phyloP scores from a whole-genome alignment of 2,329 filamentous ascomycete genomes.

The Cercospora janseana region DNA sequence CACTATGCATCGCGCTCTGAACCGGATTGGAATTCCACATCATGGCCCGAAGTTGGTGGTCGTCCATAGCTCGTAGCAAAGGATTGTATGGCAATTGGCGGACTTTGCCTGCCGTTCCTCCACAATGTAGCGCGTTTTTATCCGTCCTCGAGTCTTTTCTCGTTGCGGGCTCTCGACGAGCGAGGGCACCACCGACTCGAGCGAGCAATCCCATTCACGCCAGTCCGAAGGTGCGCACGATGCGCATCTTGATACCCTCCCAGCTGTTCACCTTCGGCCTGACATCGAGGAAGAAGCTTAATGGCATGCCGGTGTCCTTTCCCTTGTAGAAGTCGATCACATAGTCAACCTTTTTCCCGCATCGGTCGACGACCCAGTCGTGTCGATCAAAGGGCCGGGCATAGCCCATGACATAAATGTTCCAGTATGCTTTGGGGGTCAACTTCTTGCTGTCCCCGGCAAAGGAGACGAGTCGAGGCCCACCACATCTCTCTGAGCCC shows the following conservation, averaged over 20 bases:
- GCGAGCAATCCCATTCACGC: no score
- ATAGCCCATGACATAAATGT: constrained; percentile 73
- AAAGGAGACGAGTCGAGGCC: constrained; percentile 81
- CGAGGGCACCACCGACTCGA: no score
- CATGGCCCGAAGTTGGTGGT: no score
- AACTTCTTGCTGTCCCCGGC: constrained; percentile 63
- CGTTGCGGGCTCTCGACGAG: no score
- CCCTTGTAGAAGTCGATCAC: constrained; percentile 98
- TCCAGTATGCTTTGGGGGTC: constrained; percentile 79
- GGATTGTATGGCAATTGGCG: no score
- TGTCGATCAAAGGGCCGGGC: constrained; percentile 90
- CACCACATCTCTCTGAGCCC: constrained; percentile 65
- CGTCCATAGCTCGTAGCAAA: no score
- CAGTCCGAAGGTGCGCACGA: constrained; percentile 33
- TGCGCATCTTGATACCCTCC: constrained; percentile 60
- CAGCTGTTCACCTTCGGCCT: constrained; percentile 63
- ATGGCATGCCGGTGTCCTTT: constrained; percentile 42
- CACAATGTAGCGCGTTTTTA: no score
- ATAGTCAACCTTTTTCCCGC: constrained; percentile 82
- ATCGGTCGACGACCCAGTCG: constrained; percentile 95
- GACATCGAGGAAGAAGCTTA: constrained; percentile 66
- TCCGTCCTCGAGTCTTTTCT: no score
- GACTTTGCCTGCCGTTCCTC: no score
- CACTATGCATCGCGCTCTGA: no score
- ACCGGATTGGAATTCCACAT: no score